These are phyloP conservation scores for Phytophthora sp. DNA, from an alignment of 352 stramenopile species.

Conservation along the genomic window DNA sequence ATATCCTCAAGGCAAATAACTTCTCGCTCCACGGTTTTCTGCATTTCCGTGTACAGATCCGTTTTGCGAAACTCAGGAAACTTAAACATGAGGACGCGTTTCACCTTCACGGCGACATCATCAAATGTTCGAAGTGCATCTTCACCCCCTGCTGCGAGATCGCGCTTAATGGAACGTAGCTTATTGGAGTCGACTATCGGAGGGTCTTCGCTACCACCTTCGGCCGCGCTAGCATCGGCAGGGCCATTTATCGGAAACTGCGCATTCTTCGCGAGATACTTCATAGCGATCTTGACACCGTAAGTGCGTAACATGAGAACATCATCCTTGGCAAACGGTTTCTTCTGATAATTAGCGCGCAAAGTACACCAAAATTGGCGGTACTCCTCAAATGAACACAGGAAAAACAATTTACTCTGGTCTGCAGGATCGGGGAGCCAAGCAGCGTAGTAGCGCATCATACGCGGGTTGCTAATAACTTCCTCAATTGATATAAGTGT, in stretches of 20 bases:
- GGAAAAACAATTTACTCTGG: slow-evolving; percentile 84
- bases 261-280: slow-evolving; percentile 79
- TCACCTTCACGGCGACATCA: slow-evolving; percentile 74
- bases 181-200: slow-evolving; percentile 67
- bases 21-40: slow-evolving; percentile 77
- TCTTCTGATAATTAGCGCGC: slow-evolving; percentile 66
- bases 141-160: slow-evolving; percentile 78
- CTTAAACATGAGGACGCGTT: slow-evolving; percentile 78
- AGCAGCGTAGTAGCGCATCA: slow-evolving; percentile 83
- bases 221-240: slow-evolving; percentile 11
- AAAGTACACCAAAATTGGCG: slow-evolving; percentile 77
- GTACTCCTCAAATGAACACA: slow-evolving; percentile 81
- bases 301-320: slow-evolving; percentile 85
- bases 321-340: slow-evolving; percentile 82
- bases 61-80: slow-evolving; percentile 85
- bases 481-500: slow-evolving; percentile 78
- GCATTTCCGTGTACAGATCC: slow-evolving; percentile 83
- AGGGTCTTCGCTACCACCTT: slow-evolving; percentile 24
- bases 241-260: slow-evolving; percentile 78
- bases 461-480: slow-evolving; percentile 77
- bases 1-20: slow-evolving; percentile 86
- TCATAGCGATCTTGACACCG: slow-evolving; percentile 87
- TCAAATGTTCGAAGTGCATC: slow-evolving; percentile 85
- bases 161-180: slow-evolving; percentile 74
- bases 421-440: slow-evolving; percentile 60